Conservation (phyloP, 2,329 filamentous ascomycete genomes). For the Penicillium sp. region DNA sequence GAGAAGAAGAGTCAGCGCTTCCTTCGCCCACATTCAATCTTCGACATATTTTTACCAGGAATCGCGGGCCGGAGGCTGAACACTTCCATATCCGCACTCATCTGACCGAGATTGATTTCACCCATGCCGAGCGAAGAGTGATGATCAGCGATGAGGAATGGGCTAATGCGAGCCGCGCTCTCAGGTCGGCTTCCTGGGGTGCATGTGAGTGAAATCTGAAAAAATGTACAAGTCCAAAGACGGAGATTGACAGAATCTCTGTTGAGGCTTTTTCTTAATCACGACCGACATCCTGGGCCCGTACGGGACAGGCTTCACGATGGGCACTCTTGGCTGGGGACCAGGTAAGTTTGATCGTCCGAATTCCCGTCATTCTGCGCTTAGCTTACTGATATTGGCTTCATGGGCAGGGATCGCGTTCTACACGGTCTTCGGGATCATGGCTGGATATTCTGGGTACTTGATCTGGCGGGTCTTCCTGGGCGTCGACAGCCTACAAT, state of each 20-base stretch:
- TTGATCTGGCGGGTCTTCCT: slow-evolving; percentile 39
- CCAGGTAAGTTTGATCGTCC: slow-evolving; percentile 4
- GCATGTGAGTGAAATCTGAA: slow-evolving; percentile 6
- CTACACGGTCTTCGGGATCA: slow-evolving; percentile 23
- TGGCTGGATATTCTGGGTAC: slow-evolving; percentile 30
- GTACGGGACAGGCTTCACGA: slow-evolving; percentile 19
- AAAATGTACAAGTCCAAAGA: too few relatives aligned
- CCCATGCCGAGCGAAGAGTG: slow-evolving; percentile 6
- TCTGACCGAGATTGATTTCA: slow-evolving; percentile 9
- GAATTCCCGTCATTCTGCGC: neutral
- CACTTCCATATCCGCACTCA: slow-evolving; percentile 5
- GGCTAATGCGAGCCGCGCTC: slow-evolving; percentile 16
- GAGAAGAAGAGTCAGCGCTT: slow-evolving; percentile 28
- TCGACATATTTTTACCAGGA: slow-evolving; percentile 7
- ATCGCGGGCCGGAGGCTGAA: slow-evolving; percentile 1
- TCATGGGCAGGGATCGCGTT: slow-evolving; percentile 15
- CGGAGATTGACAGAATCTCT: neutral
- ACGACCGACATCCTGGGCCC: slow-evolving; percentile 37
- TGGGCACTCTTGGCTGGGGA: slow-evolving; percentile 17
- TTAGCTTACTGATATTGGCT: neutral
- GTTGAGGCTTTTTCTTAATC: slow-evolving; percentile 30
- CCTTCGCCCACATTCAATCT: slow-evolving; percentile 12
- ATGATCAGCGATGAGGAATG: slow-evolving; percentile 17
- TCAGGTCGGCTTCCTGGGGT: slow-evolving; percentile 12
- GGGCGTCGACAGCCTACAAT: slow-evolving; percentile 37